Evolutionary conservation across 2,329 filamentous ascomycete species (phyloP).

Genomic region (Xylariaceae sp.): DNA sequence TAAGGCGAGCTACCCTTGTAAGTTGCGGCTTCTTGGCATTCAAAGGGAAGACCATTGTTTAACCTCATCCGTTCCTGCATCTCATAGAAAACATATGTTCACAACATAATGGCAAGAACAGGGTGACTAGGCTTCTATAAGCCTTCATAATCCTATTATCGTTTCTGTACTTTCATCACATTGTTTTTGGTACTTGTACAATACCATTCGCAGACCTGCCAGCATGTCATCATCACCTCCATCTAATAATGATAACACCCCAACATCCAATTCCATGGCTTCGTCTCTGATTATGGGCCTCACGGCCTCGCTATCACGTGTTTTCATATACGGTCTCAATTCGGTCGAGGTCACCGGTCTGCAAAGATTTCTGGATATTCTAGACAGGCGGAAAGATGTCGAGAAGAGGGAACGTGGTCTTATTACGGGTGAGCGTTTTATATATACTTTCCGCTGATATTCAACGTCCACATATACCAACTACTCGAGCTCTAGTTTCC

Average conservation of each 20-base stretch:
- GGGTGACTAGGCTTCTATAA: no score
- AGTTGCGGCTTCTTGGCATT: no score
- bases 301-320: conserved; percentile 65
- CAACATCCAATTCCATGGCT: conserved; percentile 53
- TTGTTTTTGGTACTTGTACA: no score
- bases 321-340: conserved; percentile 73
- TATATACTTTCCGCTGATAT: no score
- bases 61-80: no score
- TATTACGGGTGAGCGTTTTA: conserved; percentile 67
- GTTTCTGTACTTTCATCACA: no score
- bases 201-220: conserved; percentile 3
- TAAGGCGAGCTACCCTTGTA: no score
- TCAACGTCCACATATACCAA: conserved; percentile 12
- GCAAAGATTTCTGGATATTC: conserved; percentile 66
- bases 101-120: no score
- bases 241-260: conserved; percentile 19
- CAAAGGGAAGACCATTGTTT: no score
- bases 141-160: no score
- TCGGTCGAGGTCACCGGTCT: conserved; percentile 73
- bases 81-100: no score
- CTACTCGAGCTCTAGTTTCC: conserved; percentile 60
- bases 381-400: conserved; percentile 69
- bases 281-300: conserved; percentile 74
- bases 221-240: conserved; percentile 17
- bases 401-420: conserved; percentile 68